A percentile compares a stretch with the other conserved stretches of the same genome.
Evolutionary conservation across 257 asterid species (phyloP).

Genomic region (Catharanthus roseus): DNA sequence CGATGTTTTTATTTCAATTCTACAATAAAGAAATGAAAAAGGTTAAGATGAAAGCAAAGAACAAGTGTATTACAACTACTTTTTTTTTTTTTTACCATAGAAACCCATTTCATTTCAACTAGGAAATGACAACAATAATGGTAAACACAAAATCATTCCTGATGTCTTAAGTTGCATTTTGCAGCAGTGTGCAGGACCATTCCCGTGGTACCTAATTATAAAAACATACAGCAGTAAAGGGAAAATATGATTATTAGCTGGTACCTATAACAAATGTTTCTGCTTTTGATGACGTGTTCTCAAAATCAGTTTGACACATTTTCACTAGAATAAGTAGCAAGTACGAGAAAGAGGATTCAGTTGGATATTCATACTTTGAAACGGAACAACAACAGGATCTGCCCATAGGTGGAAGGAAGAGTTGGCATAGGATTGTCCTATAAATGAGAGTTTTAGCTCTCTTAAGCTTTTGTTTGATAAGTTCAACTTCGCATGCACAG

Average conservation of each 20-base stretch:
- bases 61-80: not conserved
- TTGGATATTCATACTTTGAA: not conserved
- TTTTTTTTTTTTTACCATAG: not conserved
- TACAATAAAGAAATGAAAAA: not conserved
- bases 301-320: not conserved
- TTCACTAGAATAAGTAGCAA: not conserved
- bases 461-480: not conserved
- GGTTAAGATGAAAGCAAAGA: not conserved
- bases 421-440: not conserved
- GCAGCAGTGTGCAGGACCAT: not conserved
- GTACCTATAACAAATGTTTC: too few species aligned
- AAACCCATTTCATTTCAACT: not conserved
- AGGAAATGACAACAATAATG: not conserved
- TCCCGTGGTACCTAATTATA: not conserved
- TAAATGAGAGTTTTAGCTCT: not conserved
- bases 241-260: not conserved
- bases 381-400: not conserved
- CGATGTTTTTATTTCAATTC: not conserved
- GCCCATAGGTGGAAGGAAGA: not conserved
- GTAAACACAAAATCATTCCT: not conserved
- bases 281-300: not conserved
- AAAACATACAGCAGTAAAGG: not conserved
- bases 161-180: not conserved
- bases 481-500: not conserved
- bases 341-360: not conserved